Base-by-base conservation (phyloP, 73 alveolate species). In the Paramecium caudatum region DNA sequence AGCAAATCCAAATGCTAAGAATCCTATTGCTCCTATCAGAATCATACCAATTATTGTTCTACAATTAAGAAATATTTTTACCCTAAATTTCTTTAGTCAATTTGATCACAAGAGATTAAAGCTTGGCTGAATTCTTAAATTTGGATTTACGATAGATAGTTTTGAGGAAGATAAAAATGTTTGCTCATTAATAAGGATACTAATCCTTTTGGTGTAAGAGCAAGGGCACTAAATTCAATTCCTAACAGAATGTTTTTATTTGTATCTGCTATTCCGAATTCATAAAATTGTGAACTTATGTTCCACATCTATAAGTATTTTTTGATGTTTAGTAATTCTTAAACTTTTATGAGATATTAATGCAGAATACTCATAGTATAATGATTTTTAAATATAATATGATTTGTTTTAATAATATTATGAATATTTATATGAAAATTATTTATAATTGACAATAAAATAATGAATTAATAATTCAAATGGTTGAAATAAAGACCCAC, bases 391-490 rank as follows among this genome's bases (percentile, higher is more conserved):
- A 55, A 27, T 27, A 55, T 27, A 27, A 55, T 55, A 55, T 37
- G 80, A 55, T 55, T 27, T 55, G 80, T 55, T 43, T 55, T 55
- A 55, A 55, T 55, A 55, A 55, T 55, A 55, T 55, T 55, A 55
- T 55, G 80, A 55, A 55, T 55, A 55, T n/a, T n/a, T n/a, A n/a
- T n/a, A n/a, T n/a, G n/a, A n/a, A n/a, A n/a, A n/a, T n/a, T n/a
- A n/a, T n/a, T n/a, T n/a, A n/a, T n/a, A n/a, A n/a, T n/a, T n/a
- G n/a, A n/a, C n/a, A n/a, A n/a, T n/a, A n/a, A n/a, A n/a, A n/a
- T n/a, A n/a, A 55, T 55, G 80, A 55, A 55, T 55, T 55, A 65
- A 65, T 74, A 74, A 74, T 74, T 41, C 68, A 74, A 74, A 74
- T 74, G 88, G 88, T 3, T 43, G n/a, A 37, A 36, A 34, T 27